phyloP scores from a whole-genome alignment of 768 basidiomycete species.

The Dentipellis fragilis region DNA sequence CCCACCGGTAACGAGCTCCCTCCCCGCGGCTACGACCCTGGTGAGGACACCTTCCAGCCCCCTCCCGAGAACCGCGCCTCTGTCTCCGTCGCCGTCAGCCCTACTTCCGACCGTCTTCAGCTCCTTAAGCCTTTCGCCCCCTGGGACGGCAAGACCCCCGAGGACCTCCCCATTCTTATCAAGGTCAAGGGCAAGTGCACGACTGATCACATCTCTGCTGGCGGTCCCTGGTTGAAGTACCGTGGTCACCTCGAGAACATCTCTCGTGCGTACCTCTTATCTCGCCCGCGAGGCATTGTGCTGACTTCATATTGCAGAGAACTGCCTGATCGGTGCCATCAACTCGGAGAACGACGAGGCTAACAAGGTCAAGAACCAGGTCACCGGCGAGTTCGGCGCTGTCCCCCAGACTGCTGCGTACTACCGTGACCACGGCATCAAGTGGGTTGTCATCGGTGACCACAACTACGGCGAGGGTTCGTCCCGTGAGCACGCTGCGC shows the following conservation, averaged over 20 bases:
- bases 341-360: slow-evolving; percentile 93
- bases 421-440: slow-evolving; percentile 84
- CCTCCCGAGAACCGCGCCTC: slow-evolving; percentile 78
- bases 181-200: slow-evolving; percentile 99
- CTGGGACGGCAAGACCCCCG: slow-evolving; percentile 90
- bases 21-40: slow-evolving; percentile 91
- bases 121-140: slow-evolving; percentile 80
- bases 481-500: slow-evolving; percentile 94
- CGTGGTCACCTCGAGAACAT: slow-evolving; percentile 98
- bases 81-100: slow-evolving; percentile 80
- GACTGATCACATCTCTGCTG: slow-evolving; percentile 93
- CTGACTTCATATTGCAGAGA: slow-evolving; percentile 39
- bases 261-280: slow-evolving; percentile 46
- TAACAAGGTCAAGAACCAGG: slow-evolving; percentile 89
- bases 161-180: slow-evolving; percentile 87
- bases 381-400: slow-evolving; percentile 75
- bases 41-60: slow-evolving; percentile 93
- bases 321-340: slow-evolving; percentile 96
- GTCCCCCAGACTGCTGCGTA: slow-evolving; percentile 80
- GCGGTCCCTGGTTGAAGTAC: slow-evolving; percentile 99
- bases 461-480: slow-evolving; percentile 97
- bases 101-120: slow-evolving; percentile 84
- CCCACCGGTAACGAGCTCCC: slow-evolving; percentile 91
- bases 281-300: background rate
- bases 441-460: slow-evolving; percentile 97